Evolutionary conservation across 257 asterid genomes (phyloP).

Genomic region (Nicotiana tomentosiformis): DNA sequence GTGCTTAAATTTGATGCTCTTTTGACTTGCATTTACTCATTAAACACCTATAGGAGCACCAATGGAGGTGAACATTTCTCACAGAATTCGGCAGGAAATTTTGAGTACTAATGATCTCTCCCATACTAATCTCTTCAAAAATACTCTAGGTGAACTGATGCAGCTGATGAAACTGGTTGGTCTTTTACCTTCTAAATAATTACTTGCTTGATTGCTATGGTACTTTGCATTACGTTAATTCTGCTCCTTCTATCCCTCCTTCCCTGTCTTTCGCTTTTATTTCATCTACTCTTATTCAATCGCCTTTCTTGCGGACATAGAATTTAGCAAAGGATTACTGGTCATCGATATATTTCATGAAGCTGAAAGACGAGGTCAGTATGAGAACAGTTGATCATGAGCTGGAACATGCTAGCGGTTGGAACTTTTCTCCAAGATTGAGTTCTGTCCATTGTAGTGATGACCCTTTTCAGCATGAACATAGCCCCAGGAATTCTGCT

Average conservation of each 20-base stretch:
- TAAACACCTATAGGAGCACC: constrained; percentile 43
- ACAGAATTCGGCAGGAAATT: constrained; percentile 62
- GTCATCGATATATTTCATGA: constrained; percentile 63
- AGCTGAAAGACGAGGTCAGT: constrained; percentile 51
- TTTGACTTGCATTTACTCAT: constrained; percentile 4
- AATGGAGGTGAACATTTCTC: constrained; percentile 84
- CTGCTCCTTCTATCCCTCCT: not conserved
- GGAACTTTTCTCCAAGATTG: constrained; percentile 64
- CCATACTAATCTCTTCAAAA: constrained; percentile 48
- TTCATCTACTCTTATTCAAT: not conserved
- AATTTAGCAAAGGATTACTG: constrained; percentile 67
- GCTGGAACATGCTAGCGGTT: constrained; percentile 33
- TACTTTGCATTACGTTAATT: not conserved
- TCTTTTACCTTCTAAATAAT: constrained; percentile 1
- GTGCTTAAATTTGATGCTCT: not conserved
- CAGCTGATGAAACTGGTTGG: constrained; percentile 75
- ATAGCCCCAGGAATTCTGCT: constrained; percentile 42
- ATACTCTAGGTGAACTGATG: constrained; percentile 56
- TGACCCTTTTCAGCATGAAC: constrained; percentile 76
- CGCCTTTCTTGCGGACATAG: constrained; percentile 20
- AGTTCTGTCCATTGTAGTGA: constrained; percentile 68
- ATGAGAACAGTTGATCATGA: constrained; percentile 35
- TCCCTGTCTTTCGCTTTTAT: not conserved
- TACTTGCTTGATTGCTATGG: not conserved
- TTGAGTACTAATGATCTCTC: constrained; percentile 56